Base-by-base conservation (phyloP, 441 rosid genomes). In the Eruca vesicaria region DNA sequence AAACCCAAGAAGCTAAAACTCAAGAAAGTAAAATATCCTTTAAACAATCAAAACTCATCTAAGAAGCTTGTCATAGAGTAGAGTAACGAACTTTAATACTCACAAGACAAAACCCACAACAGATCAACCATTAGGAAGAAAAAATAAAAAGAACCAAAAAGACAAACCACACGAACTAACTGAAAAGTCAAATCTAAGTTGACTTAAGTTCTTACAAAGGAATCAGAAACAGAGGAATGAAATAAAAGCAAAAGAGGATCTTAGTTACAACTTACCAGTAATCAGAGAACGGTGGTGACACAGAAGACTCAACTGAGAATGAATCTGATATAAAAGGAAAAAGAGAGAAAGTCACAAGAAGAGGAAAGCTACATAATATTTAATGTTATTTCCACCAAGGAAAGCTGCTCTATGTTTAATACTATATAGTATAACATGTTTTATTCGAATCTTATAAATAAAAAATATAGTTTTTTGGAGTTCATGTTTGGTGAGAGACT, bases 11-110 rank as follows among this genome's bases (percentile, higher is more conserved):
- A 45, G 19, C 52, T 10, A 6, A 45, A 14, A 45, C n/a, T n/a
- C 20, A 16, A 48, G 20, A 50, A 50, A 50, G 55, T 50, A 50
- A 50, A 21, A 18, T 7, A 50, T n/a, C n/a, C 23, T 50, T 50
- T 50, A 50, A 32, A 32, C 35, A 32, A 32, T 32, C 35, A 32
- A 32, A 32, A 32, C 35, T 32, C 35, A 41, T 43, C 52, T 2
- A n/a, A 43, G 8, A 43, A 43, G n/a, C 52, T 43, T 12, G 31
- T 28, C 6, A n/a, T 32, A 43, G 14, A 12, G 14, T 15, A 43
- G n/a, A 69, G 20, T 26, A 63, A 61, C 58, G 0, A 73, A 56
- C 78, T 78, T 78, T 56, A 73, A 67, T 45, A 78, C 69, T 16
- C 66, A 73, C 36, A 36, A 36, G 68, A 5, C 52, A 53, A 55